Evolutionary conservation across 257 asterid species (phyloP), one percentile per base, ranked within the genome.

Genomic region (Buddleja alternifolia): DNA sequence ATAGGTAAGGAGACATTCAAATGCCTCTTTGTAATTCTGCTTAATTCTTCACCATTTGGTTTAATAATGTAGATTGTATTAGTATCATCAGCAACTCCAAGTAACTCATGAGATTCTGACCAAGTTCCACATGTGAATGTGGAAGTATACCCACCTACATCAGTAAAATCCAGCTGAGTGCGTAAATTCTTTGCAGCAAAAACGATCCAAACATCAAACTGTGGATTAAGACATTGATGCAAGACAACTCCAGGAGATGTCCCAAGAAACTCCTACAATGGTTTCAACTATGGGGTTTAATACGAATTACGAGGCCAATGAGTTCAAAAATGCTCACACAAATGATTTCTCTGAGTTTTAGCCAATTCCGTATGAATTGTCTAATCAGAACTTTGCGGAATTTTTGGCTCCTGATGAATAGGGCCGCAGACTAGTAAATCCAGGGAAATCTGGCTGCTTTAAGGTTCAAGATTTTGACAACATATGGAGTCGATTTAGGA

Each of bases 61-160:
- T 80, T 94, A 60, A 94, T 75, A 62, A 94, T 74, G 72, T 89
- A 87, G 44, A 94, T 66, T 39, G 84, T 85, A 80, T 80, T 83
- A 64, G 78, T 71, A 72, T 84, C 89, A 79, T 91, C 99, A 81
- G 84, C 89, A 76, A 91, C 92, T 57, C 95, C 99, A 73, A 94
- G 93, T 73, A 91, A 77, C 63, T 84, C 97, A 78, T 94, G 97
- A 82, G 83, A 80, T 76, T 90, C 99, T 42, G 97, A 91, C 99
- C 99, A 94, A 74, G 87, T 78, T 52, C 99, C 99, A 74, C 80
- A 83, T 17, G 81, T 77, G 77, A 90, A 83, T 52, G 77, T 56
- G 73, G 76, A 70, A 60, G 62, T 58, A 81, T 29, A 75, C 54
- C 82, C 85, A 78, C 99, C 99, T 94, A 78, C 71, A 72, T 54